phyloP scores from a whole-genome alignment of 345 rosid species.

The Lepidium aucheri region DNA sequence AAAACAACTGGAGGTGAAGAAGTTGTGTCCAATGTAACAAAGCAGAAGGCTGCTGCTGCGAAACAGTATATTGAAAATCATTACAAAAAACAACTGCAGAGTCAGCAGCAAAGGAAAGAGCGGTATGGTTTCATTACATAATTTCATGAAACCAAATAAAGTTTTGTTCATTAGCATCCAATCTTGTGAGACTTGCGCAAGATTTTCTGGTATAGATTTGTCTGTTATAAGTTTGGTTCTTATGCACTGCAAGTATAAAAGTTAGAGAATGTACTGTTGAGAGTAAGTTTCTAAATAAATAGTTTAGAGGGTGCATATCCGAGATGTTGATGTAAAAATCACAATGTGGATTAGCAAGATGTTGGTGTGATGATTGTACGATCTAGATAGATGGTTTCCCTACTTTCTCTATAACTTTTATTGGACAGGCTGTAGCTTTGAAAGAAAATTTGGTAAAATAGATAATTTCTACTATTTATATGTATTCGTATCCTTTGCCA shows the following conservation, averaged over 20 bases:
- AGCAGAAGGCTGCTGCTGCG: conserved; percentile 92
- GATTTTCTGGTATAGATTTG: background rate
- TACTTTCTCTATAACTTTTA: background rate
- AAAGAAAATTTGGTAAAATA: background rate
- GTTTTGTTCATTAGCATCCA: background rate
- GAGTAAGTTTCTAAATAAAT: background rate
- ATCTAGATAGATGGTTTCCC: background rate
- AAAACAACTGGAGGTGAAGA: conserved; percentile 64
- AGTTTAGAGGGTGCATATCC: background rate
- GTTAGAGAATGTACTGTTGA: background rate
- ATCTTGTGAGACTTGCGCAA: background rate
- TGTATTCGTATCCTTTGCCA: background rate
- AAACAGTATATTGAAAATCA: conserved; percentile 95
- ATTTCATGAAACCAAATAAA: background rate
- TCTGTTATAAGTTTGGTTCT: background rate
- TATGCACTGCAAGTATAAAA: background rate
- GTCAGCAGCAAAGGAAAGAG: conserved; percentile 77
- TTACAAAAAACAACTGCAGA: conserved; percentile 86
- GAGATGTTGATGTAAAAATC: background rate
- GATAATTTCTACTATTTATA: background rate
- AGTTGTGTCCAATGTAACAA: conserved; percentile 80
- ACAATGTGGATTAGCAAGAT: background rate
- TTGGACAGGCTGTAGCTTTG: background rate
- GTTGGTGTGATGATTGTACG: background rate
- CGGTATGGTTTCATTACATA: conserved; percentile 48